Evolutionary conservation across 176 grass and related monocot species (phyloP).

Genomic region (Melocanna baccifera): DNA sequence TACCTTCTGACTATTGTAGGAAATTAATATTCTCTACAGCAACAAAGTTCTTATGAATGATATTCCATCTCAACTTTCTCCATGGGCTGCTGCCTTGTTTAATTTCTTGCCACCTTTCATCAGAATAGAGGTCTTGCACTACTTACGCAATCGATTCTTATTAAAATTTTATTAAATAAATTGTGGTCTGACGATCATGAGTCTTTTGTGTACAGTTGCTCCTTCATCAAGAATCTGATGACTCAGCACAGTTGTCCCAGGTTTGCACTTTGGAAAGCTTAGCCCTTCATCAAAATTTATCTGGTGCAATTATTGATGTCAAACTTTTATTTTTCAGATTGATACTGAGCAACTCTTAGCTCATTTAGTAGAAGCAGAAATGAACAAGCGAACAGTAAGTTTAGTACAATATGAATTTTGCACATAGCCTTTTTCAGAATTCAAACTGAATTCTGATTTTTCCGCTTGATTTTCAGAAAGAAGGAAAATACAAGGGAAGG

Average conservation of each 20-base stretch:
- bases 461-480: slow-evolving; percentile 42
- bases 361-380: slow-evolving; percentile 66
- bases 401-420: background rate
- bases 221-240: slow-evolving; percentile 66
- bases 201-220: slow-evolving; percentile 46
- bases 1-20: slow-evolving; percentile 38
- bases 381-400: slow-evolving; percentile 56
- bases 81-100: slow-evolving; percentile 60
- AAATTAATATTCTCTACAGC: slow-evolving; percentile 64
- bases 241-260: slow-evolving; percentile 61
- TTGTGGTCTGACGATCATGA: background rate
- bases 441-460: background rate
- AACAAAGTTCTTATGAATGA: slow-evolving; percentile 46
- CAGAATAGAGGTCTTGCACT: slow-evolving; percentile 55
- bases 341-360: slow-evolving; percentile 63
- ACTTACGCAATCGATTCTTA: background rate
- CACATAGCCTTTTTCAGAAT: background rate
- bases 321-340: slow-evolving; percentile 44
- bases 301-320: background rate
- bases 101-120: slow-evolving; percentile 62
- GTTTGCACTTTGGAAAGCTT: slow-evolving; percentile 26
- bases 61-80: slow-evolving; percentile 52
- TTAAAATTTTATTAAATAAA: slow-evolving; percentile 9
- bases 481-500: slow-evolving; percentile 62
- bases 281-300: background rate